phyloP scores from a whole-genome alignment of 352 stramenopile genomes.

The Pythium phragmiticola region DNA sequence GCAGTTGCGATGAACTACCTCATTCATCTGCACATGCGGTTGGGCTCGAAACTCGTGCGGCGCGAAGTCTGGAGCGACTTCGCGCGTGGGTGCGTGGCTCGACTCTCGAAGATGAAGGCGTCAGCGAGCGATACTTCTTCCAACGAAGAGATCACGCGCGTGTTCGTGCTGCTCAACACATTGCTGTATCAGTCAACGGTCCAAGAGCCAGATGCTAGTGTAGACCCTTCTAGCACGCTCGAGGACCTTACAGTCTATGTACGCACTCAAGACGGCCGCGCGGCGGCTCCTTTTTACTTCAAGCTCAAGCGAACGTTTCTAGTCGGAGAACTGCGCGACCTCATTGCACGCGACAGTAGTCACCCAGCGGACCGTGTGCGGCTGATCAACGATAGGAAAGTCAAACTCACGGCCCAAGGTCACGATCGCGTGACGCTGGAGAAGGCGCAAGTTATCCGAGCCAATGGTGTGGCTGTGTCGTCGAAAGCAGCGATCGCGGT shows the following conservation, averaged over 20 bases:
- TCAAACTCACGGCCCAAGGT: constrained; percentile 34
- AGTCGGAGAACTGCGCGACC: constrained; percentile 36
- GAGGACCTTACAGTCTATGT: constrained; percentile 39
- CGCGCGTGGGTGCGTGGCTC: constrained; percentile 16
- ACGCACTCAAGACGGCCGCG: constrained; percentile 37
- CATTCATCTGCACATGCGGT: constrained; percentile 25
- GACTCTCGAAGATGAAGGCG: constrained; percentile 20
- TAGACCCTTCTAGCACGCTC: constrained; percentile 5
- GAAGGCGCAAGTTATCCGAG: constrained; percentile 31
- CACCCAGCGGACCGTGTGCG: constrained; percentile 35
- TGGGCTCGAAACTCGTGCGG: constrained; percentile 28
- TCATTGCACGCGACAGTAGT: constrained; percentile 34
- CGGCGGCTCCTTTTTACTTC: constrained; percentile 36
- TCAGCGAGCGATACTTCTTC: constrained; percentile 21
- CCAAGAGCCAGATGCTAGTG: constrained; percentile 3
- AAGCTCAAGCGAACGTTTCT: constrained; percentile 34
- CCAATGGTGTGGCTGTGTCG: not conserved
- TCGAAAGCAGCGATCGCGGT: constrained; percentile 24
- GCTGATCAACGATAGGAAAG: constrained; percentile 37
- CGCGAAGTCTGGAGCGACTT: constrained; percentile 32
- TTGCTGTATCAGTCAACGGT: constrained; percentile 57
- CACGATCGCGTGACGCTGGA: constrained; percentile 37
- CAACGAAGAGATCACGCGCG: constrained; percentile 16
- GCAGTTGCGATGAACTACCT: constrained; percentile 26
- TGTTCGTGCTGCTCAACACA: constrained; percentile 72